A percentile compares a stretch with the other conserved stretches of the same genome.
These are phyloP conservation scores for Pilobolus umbonatus DNA, from an alignment of 192 early-diverging fungal genomes.

Conservation along the genomic window DNA sequence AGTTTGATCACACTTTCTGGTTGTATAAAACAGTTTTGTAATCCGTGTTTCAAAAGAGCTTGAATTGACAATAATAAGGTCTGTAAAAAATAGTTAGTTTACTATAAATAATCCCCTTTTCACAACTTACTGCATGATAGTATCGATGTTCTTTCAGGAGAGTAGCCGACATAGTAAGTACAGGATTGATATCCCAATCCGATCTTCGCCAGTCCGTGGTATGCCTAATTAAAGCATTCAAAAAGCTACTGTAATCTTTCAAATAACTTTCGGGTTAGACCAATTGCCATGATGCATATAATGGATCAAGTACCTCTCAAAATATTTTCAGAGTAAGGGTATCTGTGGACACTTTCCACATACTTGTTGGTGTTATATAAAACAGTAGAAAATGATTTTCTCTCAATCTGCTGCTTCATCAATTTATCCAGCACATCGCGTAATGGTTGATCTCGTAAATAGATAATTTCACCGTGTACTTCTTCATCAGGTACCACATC, in stretches of 20 bases:
- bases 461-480: slow-evolving; percentile 18
- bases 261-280: too few species aligned
- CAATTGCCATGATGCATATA: too few species aligned
- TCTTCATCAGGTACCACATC: slow-evolving; percentile 44
- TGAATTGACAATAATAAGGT: slow-evolving; percentile 36
- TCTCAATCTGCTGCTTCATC: slow-evolving; percentile 48
- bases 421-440: slow-evolving; percentile 52
- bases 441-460: slow-evolving; percentile 53
- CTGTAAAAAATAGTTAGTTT: too few species aligned
- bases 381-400: slow-evolving; percentile 44
- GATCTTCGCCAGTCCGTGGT: slow-evolving; percentile 32
- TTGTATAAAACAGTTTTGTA: slow-evolving; percentile 37
- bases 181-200: slow-evolving; percentile 46
- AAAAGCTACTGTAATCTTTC: slow-evolving; percentile 31
- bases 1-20: slow-evolving; percentile 40
- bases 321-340: slow-evolving; percentile 40
- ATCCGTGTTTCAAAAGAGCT: slow-evolving; percentile 39
- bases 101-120: too few species aligned
- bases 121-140: slow-evolving; percentile 36
- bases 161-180: slow-evolving; percentile 45
- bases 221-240: slow-evolving; percentile 27
- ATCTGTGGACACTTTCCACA: slow-evolving; percentile 47
- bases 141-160: slow-evolving; percentile 45
- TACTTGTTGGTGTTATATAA: slow-evolving; percentile 48
- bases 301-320: slow-evolving; percentile 28